Evolutionary conservation across 352 stramenopile species (phyloP).

Genomic region (Pythium pyrilobum): DNA sequence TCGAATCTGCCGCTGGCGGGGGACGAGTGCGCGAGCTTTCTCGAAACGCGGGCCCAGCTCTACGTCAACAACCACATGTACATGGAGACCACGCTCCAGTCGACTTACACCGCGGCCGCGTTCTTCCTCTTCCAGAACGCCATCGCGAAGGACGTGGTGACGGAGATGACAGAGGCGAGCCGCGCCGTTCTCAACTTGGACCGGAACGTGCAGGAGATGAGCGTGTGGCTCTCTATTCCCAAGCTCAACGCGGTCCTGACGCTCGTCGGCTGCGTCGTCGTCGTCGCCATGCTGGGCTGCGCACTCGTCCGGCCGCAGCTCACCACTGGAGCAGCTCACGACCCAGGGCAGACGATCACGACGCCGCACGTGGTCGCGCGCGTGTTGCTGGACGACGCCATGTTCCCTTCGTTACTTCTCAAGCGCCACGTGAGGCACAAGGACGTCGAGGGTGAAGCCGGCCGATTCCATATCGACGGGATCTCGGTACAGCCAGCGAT

Average conservation of each 20-base stretch:
- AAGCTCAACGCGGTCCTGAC: neutral
- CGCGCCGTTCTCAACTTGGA: neutral
- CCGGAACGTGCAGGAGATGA: neutral
- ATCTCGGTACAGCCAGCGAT: too few species aligned
- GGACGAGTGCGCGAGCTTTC: neutral
- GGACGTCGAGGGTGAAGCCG: too few species aligned
- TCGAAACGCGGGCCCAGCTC: conserved; percentile 5
- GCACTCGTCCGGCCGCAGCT: neutral
- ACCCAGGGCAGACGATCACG: neutral
- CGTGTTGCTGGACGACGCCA: conserved; percentile 1
- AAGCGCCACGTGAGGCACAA: too few species aligned
- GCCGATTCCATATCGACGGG: too few species aligned
- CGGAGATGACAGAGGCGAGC: neutral
- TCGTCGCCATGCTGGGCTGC: neutral
- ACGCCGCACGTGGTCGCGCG: neutral
- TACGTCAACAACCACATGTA: conserved; percentile 38
- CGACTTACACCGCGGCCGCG: conserved; percentile 26
- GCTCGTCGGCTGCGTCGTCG: conserved; percentile 18
- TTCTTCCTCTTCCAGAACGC: conserved; percentile 36
- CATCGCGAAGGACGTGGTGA: neutral
- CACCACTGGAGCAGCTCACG: neutral
- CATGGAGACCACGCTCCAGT: conserved; percentile 31
- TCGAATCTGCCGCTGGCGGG: neutral
- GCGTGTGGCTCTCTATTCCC: neutral
- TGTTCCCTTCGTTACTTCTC: neutral